A percentile compares a stretch with the other conserved stretches of the same genome.
Conservation (phyloP, 768 basidiomycete species). For the Galerina sulciceps region DNA sequence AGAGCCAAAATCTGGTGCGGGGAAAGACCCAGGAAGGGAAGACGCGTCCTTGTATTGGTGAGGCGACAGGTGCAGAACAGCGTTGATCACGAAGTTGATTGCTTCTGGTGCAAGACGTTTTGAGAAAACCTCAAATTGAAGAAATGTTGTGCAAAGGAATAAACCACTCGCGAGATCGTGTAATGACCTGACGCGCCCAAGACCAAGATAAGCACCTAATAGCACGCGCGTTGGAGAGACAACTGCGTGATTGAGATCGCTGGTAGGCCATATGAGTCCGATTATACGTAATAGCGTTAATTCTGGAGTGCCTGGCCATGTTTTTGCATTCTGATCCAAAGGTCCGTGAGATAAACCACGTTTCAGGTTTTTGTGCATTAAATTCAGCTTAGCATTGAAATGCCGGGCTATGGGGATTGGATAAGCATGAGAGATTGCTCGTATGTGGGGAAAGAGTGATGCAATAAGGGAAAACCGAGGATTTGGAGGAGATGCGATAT, state of each 20-base stretch:
- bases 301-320: slow-evolving; percentile 89
- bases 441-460: slow-evolving; percentile 76
- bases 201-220: slow-evolving; percentile 88
- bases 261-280: slow-evolving; percentile 89
- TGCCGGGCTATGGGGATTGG: slow-evolving; percentile 78
- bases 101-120: slow-evolving; percentile 91
- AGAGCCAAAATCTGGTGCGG: slow-evolving; percentile 70
- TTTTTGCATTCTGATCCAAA: slow-evolving; percentile 63
- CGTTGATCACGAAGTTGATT: slow-evolving; percentile 77
- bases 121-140: slow-evolving; percentile 84
- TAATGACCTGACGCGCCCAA: slow-evolving; percentile 78
- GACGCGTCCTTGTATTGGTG: slow-evolving; percentile 47
- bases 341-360: slow-evolving; percentile 79
- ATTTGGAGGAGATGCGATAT: slow-evolving; percentile 65
- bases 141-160: slow-evolving; percentile 84
- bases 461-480: slow-evolving; percentile 67
- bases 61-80: slow-evolving; percentile 76
- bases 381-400: slow-evolving; percentile 78
- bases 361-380: slow-evolving; percentile 95
- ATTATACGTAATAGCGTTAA: slow-evolving; percentile 79
- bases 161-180: slow-evolving; percentile 83
- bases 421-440: slow-evolving; percentile 77
- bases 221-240: slow-evolving; percentile 85
- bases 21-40: slow-evolving; percentile 70
- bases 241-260: slow-evolving; percentile 91